A percentile compares a stretch with the other conserved stretches of the same genome.
Evolutionary conservation across 75 land plant species (phyloP).

Genomic region (Adiantum capillusveneris): DNA sequence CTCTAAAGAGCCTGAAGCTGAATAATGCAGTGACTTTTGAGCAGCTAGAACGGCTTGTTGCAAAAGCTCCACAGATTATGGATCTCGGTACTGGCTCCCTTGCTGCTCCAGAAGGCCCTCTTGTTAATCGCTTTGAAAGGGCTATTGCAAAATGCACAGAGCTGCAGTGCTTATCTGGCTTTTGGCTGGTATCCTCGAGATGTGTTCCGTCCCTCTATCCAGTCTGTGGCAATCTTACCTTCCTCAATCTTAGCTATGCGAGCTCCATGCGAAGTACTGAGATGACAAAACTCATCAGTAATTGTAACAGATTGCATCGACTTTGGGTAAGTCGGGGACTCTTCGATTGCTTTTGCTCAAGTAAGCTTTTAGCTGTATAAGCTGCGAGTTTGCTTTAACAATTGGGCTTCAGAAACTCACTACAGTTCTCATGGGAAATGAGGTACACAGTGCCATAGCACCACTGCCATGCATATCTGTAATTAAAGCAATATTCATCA

Average conservation of each 20-base stretch:
- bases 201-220: slow-evolving; percentile 51
- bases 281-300: slow-evolving; percentile 45
- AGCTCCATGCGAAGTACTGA: slow-evolving; percentile 37
- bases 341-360: slow-evolving; percentile 2
- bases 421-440: no score
- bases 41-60: slow-evolving; percentile 40
- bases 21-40: slow-evolving; percentile 52
- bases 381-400: no score
- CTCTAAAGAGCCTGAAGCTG: slow-evolving; percentile 56
- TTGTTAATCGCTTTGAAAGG: slow-evolving; percentile 13
- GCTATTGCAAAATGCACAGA: slow-evolving; percentile 45
- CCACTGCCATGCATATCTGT: no score
- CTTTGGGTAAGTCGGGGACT: slow-evolving; percentile 72
- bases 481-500: no score
- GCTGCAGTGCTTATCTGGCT: slow-evolving; percentile 64
- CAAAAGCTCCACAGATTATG: slow-evolving; percentile 54
- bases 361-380: no score
- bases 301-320: slow-evolving; percentile 53
- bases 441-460: no score
- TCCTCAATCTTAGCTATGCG: slow-evolving; percentile 79
- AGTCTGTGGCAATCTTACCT: slow-evolving; percentile 46
- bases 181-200: slow-evolving; percentile 47
- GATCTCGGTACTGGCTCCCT: slow-evolving; percentile 71
- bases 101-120: slow-evolving; percentile 21
- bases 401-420: no score